Percentiles rank a stretch among this genome's conserved stretches.
These are phyloP conservation scores for Dipodascopsis tothii DNA, from an alignment of 805 yeast genomes.

Conservation along the genomic window DNA sequence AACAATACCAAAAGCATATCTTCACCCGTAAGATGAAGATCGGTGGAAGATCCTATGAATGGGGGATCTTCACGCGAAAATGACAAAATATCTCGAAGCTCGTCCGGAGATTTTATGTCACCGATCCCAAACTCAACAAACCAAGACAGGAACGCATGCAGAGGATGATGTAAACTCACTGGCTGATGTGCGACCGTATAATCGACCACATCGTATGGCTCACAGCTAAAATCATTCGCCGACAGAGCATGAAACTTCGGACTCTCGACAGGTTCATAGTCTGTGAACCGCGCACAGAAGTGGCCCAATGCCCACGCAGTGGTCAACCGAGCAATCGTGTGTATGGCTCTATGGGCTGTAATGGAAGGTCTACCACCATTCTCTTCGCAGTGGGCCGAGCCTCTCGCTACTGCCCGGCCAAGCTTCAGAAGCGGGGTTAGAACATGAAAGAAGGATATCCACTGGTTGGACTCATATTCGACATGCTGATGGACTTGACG, in stretches of 20 bases:
- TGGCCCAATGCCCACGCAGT: conserved; percentile 28
- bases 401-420: conserved; percentile 32
- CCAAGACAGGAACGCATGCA: conserved; percentile 68
- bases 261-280: conserved; percentile 21
- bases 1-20: conserved; percentile 36
- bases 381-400: no score
- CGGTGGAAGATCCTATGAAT: conserved; percentile 2
- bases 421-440: conserved; percentile 57
- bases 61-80: conserved; percentile 19
- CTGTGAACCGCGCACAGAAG: conserved; percentile 17
- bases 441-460: conserved; percentile 62
- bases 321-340: conserved; percentile 24
- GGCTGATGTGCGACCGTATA: conserved; percentile 41
- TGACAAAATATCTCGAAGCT: conserved; percentile 9
- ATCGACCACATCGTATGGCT: conserved; percentile 29
- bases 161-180: conserved; percentile 71
- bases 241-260: conserved; percentile 23
- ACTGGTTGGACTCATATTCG: conserved; percentile 83
- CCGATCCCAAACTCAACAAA: conserved; percentile 45
- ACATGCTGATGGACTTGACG: conserved; percentile 77
- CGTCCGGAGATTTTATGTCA: conserved; percentile 19
- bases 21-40: conserved; percentile 10
- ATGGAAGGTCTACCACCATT: conserved; percentile 18
- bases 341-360: conserved; percentile 20
- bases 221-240: conserved; percentile 26